Base-by-base conservation (phyloP, 116 monocot genomes). In the Cymodocea nodosa region DNA sequence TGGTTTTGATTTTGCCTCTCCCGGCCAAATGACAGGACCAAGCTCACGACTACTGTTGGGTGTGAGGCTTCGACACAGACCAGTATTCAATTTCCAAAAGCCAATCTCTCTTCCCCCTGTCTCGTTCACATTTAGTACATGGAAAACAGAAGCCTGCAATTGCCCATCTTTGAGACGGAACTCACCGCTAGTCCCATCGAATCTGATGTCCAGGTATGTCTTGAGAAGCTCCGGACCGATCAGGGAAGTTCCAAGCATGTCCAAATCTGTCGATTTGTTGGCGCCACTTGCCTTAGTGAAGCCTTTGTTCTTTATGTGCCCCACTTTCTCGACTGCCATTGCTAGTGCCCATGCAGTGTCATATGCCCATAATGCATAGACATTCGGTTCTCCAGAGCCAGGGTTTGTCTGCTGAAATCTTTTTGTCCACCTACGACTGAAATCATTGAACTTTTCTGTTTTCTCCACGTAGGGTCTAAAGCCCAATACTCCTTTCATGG, bases 261-360 rank as follows among this genome's bases (percentile, higher is more conserved):
- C 59, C 13, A 60, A 34, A 35, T 34, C 35, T 5, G 60, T 60
- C 14, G 24, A 39, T 39, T 39, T 60, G 30, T 12, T 16, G 17
- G 1, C 13, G 35, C 6, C 23, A 60, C 35, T 35, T 24, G 60
- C 30, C 35, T 24, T 60, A 5, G 30, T 59, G 60, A 60, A 60
- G 34, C 24, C 15, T 16, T 30, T 15, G 16, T 13, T 16, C 30
- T n/a, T n/a, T n/a, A 35, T 4, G 18, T 9, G 3, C 18, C n/a
- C 6, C 0, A 50, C 67, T 18, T 65, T 72, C 71, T 89, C 85
- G 18, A 61, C 71, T 1, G 89, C 89, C 73, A 49, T 60, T 12
- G 85, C 85, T 35, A 84, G 8, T 22, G 82, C 89, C 78, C 77
- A 80, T 0, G 51, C 79, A 0, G 89, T 82, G 62, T 89, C 89